Evolutionary conservation across 78 protist genomes (phyloP), one percentile per base, ranked within the genome.

Genomic region (Dictyostelium capitatum): DNA sequence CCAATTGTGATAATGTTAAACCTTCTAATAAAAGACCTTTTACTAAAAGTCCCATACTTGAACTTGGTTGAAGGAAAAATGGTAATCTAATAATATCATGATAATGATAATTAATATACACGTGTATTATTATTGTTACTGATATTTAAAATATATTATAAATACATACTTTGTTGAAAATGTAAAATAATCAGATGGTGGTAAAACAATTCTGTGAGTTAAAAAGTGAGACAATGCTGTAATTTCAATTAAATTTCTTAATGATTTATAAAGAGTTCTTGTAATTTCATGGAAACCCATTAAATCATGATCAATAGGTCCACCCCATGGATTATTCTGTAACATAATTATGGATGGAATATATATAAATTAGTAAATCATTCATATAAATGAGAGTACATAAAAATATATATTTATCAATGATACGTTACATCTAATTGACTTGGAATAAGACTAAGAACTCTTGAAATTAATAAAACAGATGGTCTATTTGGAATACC

Each of bases 271-370:
- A 17, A 87, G 81, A 64, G 81, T 87, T 12, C 83, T 23, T 28
- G 83, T 62, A 14, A 87, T 77, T 64, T 77, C 83, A 62, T 87
- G 92, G 92, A 87, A 87, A n/a, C 78, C 82, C 92, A 87, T 87
- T 46, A 87, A 77, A 64, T 87, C 92, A 50, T 87, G 92, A 64
- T 87, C 92, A 46, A 87, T 87, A 62, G 92, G 92, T 77, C 92
- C 92, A 47, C 69, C 82, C 92, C 92, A 87, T 50, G 82, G 79
- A 14, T n/a, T 64, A 37, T 70, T 64, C 92, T 87, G 43, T 37
- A 37, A 37, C 43, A 37, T 3, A 37, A 37, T 2, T 2, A 37
- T n/a, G n/a, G n/a, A 37, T 3, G 43, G 43, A 37, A 23, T 23
- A 78, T 78, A 15, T 46, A 4, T 25, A 43, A 59, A 43, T 59